These are phyloP conservation scores for Amanita muscaria DNA, from an alignment of 768 basidiomycete species.

Conservation along the genomic window DNA sequence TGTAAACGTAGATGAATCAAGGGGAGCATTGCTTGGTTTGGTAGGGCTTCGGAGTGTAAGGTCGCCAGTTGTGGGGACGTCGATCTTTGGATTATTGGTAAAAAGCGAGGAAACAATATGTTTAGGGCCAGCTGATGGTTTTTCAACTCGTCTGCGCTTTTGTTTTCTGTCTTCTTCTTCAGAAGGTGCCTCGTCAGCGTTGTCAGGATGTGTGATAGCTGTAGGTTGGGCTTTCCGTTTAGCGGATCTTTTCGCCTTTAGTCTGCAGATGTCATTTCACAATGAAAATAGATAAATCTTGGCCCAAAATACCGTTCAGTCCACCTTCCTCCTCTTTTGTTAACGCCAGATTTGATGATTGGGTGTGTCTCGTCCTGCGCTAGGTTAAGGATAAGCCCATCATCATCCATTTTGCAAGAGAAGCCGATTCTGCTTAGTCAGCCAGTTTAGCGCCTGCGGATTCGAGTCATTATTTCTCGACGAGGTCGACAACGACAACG, in stretches of 20 bases:
- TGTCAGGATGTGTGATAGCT: conserved; percentile 17
- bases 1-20: conserved; percentile 70
- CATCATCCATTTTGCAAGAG: conserved; percentile 54
- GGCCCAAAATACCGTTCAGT: conserved; percentile 57
- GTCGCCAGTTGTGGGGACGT: conserved; percentile 25
- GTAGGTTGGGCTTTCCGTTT: conserved; percentile 47
- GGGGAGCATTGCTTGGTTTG: conserved; percentile 77
- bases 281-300: neutral
- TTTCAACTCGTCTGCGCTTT: conserved; percentile 38
- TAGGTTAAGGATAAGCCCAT: conserved; percentile 70
- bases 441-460: too few relatives aligned
- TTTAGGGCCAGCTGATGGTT: conserved; percentile 24
- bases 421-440: conserved; percentile 15
- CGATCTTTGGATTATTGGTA: conserved; percentile 69
- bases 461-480: neutral
- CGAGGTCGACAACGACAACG: neutral
- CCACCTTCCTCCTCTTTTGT: conserved; percentile 62
- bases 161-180: conserved; percentile 29
- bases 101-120: conserved; percentile 88
- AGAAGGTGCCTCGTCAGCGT: conserved; percentile 5
- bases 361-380: conserved; percentile 28
- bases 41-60: conserved; percentile 18
- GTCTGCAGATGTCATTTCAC: conserved; percentile 28
- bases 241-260: conserved; percentile 64
- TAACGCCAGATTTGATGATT: conserved; percentile 17